phyloP scores from a whole-genome alignment of 192 early-diverging fungal species.

The Rhizoclosmatium globosum region DNA sequence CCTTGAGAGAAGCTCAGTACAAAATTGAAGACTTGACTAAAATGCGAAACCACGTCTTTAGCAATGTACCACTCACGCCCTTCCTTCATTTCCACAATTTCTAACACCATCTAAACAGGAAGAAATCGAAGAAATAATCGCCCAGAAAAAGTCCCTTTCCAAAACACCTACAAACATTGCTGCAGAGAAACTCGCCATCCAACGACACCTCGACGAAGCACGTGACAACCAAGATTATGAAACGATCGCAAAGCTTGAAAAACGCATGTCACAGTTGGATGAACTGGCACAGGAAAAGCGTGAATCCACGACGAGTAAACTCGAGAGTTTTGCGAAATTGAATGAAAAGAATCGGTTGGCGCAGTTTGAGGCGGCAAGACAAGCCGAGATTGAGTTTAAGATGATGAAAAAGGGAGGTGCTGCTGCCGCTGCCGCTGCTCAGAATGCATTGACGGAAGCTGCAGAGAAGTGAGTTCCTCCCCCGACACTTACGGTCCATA shows the following conservation, averaged over 20 bases:
- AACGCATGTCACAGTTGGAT: conserved; percentile 10
- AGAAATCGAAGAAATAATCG: conserved; percentile 36
- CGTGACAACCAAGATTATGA: conserved; percentile 1
- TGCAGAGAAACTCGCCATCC: conserved; percentile 20
- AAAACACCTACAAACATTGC: conserved; percentile 28
- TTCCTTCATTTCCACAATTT: no score
- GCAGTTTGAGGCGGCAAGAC: conserved; percentile 16
- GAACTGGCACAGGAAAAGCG: conserved; percentile 19
- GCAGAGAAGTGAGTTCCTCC: neutral
- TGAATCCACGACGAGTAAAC: neutral
- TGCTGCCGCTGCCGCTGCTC: neutral
- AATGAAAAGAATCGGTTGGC: conserved; percentile 25
- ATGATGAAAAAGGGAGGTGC: neutral
- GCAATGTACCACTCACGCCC: neutral
- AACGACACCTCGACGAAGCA: conserved; percentile 15
- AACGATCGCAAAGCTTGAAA: conserved; percentile 5
- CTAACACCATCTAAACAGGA: neutral
- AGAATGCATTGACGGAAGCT: neutral
- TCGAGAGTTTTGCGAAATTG: conserved; percentile 25
- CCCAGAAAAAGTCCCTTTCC: conserved; percentile 14
- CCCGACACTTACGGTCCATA: neutral
- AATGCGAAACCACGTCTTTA: conserved; percentile 9
- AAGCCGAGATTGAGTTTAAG: conserved; percentile 27
- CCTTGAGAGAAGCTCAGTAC: neutral
- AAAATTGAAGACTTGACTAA: neutral